Percentiles rank a stretch among this genome's conserved stretches.
These are phyloP conservation scores for Senecio squalidus DNA, from an alignment of 140 eudicot species.

Conservation along the genomic window DNA sequence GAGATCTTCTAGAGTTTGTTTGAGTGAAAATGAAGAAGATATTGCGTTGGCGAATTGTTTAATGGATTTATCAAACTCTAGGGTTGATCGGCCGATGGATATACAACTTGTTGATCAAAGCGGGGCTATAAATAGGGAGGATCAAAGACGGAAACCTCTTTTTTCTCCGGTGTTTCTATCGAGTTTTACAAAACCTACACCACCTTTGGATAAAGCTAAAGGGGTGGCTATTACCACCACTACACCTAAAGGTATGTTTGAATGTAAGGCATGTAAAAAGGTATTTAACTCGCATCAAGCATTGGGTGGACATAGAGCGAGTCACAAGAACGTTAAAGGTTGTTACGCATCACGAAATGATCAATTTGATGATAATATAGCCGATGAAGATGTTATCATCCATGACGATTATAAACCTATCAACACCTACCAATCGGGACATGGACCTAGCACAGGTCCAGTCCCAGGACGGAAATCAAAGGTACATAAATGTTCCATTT, in stretches of 20 bases:
- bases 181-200: slow-evolving; percentile 23
- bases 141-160: slow-evolving; percentile 43
- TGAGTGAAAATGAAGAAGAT: slow-evolving; percentile 67
- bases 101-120: slow-evolving; percentile 58
- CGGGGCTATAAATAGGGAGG: slow-evolving; percentile 62
- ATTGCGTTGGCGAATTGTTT: slow-evolving; percentile 66
- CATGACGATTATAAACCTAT: not conserved
- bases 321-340: slow-evolving; percentile 66
- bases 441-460: not conserved
- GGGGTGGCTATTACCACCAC: slow-evolving; percentile 38
- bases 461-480: slow-evolving; percentile 15
- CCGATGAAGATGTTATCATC: not conserved
- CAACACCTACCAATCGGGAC: not conserved
- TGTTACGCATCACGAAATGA: slow-evolving; percentile 40
- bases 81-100: slow-evolving; percentile 40
- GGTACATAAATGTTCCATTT: slow-evolving; percentile 39
- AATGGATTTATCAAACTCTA: slow-evolving; percentile 63
- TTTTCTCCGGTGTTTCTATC: slow-evolving; percentile 15
- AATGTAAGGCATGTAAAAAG: slow-evolving; percentile 60
- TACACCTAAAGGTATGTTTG: slow-evolving; percentile 33
- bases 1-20: slow-evolving; percentile 49
- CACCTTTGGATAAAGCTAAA: slow-evolving; percentile 43
- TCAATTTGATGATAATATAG: not conserved
- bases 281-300: slow-evolving; percentile 60
- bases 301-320: slow-evolving; percentile 65